Evolutionary conservation across 208 protist species (phyloP).

Genomic region (Jaenimonas drosophilae): DNA sequence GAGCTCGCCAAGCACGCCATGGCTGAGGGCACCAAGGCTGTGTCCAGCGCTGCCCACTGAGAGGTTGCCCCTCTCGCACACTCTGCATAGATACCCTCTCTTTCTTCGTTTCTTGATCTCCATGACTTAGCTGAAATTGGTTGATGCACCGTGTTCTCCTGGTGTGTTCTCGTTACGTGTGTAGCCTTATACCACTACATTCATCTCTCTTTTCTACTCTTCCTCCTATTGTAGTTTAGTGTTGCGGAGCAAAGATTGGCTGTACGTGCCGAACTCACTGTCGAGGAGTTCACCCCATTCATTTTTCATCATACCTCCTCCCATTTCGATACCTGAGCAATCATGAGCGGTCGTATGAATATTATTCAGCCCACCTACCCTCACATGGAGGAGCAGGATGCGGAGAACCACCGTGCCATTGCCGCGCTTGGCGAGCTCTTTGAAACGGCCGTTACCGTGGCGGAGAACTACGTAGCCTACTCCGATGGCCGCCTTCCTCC

Average conservation of each 20-base stretch:
- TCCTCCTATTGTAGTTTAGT: no score
- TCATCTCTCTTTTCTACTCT: no score
- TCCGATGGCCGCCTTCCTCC: conserved; percentile 49
- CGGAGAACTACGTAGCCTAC: conserved; percentile 65
- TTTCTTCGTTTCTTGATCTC: not conserved
- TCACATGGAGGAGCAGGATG: conserved; percentile 35
- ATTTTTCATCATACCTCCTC: no score
- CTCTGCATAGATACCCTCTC: no score
- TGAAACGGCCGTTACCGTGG: conserved; percentile 52
- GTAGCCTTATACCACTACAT: no score
- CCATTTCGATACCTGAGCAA: no score
- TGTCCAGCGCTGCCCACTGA: conserved; percentile 76
- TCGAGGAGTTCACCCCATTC: no score
- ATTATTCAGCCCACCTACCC: conserved; percentile 54
- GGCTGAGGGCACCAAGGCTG: conserved; percentile 97
- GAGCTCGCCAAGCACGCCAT: conserved; percentile 98
- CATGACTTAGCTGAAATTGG: not conserved
- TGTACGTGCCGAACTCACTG: no score
- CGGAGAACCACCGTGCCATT: conserved; percentile 46
- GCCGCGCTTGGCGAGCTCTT: conserved; percentile 36
- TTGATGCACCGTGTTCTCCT: not conserved
- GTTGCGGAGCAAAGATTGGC: no score
- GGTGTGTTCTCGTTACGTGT: not conserved
- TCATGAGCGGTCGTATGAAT: no score
- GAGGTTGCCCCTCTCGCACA: no score